Percentiles rank a stretch among this genome's conserved stretches.
phyloP scores from a whole-genome alignment of 2,329 filamentous ascomycete genomes.

The Fusarium verticillioides region DNA sequence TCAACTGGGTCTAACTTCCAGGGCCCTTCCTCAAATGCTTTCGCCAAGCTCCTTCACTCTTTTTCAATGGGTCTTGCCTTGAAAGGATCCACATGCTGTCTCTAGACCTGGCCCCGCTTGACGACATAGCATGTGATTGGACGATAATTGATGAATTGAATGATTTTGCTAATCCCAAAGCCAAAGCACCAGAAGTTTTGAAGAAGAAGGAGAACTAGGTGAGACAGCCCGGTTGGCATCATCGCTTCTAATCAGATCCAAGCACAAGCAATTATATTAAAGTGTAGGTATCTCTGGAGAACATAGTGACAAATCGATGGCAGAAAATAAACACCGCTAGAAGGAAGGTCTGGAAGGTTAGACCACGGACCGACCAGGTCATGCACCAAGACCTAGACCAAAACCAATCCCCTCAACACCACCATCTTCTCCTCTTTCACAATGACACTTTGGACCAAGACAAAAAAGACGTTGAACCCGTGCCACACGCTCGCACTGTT shows the following conservation, averaged over 20 bases:
- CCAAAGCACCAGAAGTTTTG: constrained; percentile 1
- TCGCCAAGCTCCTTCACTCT: constrained; percentile 8
- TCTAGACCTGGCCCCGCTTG: constrained; percentile 17
- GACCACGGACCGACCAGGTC: constrained; percentile 23
- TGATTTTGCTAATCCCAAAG: constrained; percentile 20
- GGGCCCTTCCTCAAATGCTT: constrained; percentile 9
- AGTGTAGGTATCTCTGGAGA: background rate
- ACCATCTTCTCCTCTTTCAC: background rate
- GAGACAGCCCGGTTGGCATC: background rate
- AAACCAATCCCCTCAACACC: constrained; percentile 11
- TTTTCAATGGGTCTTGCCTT: constrained; percentile 28
- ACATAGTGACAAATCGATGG: background rate
- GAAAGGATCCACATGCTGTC: constrained; percentile 31
- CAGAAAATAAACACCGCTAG: background rate
- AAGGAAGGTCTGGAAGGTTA: constrained; percentile 16
- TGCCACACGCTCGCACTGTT: constrained; percentile 27
- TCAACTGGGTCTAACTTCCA: constrained; percentile 35
- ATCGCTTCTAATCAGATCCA: background rate
- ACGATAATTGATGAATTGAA: constrained; percentile 18
- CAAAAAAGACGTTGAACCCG: constrained; percentile 38
- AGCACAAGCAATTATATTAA: background rate
- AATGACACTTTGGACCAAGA: constrained; percentile 1
- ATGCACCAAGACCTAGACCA: constrained; percentile 13
- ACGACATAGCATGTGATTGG: constrained; percentile 29
- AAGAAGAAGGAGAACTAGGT: background rate